Base-by-base conservation (phyloP, 2,329 filamentous ascomycete species). In the Apiospora saccharicola region DNA sequence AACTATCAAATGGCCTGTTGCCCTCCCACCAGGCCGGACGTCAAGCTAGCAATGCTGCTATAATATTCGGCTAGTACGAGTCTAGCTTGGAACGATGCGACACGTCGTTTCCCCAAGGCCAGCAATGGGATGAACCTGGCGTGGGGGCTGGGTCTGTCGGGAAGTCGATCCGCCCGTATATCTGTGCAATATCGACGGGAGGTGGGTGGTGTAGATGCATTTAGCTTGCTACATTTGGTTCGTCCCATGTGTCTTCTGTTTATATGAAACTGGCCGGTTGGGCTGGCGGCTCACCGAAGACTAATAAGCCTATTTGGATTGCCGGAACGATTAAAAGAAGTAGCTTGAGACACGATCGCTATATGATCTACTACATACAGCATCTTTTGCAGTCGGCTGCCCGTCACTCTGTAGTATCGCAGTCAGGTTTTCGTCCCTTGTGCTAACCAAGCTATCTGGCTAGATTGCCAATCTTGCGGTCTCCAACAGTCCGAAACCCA, bases 71-170 rank as follows among this genome's bases (percentile, higher is more conserved):
- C 34, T n/a, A 19, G 26, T 61, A 22, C 53, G n/a, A 22, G 53
- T 37, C 14, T 30, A 37, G 30, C 6, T 30, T 61, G 26, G 53
- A 37, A 34, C 30, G 26, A 30, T 61, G 30, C 10, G 53, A 61
- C 34, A 61, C 30, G 16, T 61, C 53, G 53, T 30, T 61, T 61
- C 30, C 37, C 16, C 53, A 34, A 37, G 5, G 22, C 26, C 16
- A 41, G 34, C 10, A 13, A 64, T 64, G 57, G 5, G 34, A 64
- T 64, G 57, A 64, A 24, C 57, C 57, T 64, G 57, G 57, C 57
- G 57, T 64, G 57, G 57, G 57, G 57, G 57, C 57, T 64, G 57
- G 34, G 34, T 41, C 34, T 64, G 53, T 64, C 57, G 57, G 57
- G 19, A 64, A 64, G 57, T 24, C 57, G 57, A 64, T 64, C 57